Percentiles rank a stretch among this genome's conserved stretches.
These are phyloP conservation scores for Coniella vitis DNA, from an alignment of 2,329 filamentous ascomycete genomes.

Conservation along the genomic window DNA sequence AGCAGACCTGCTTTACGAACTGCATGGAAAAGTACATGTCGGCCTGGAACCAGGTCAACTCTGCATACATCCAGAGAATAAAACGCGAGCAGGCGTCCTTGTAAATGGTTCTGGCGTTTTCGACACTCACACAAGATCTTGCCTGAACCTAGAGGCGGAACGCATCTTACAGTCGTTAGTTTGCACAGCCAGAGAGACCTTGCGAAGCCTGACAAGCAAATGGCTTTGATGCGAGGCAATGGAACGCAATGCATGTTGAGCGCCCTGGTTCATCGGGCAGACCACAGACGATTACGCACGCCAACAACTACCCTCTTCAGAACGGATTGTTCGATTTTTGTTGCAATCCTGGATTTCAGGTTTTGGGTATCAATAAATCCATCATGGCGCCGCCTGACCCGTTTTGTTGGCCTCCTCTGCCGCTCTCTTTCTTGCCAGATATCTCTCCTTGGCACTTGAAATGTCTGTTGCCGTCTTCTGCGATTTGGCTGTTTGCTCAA, in stretches of 20 bases:
- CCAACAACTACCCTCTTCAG: not conserved
- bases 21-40: constrained; percentile 85
- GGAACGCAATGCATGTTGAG: no score
- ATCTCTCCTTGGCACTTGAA: constrained; percentile 71
- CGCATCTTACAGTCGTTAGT: no score
- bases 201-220: no score
- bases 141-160: not conserved
- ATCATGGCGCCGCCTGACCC: constrained; percentile 24
- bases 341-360: not conserved
- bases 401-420: constrained; percentile 62
- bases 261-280: no score
- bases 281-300: not conserved
- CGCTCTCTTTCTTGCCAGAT: constrained; percentile 68
- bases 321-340: not conserved
- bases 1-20: constrained; percentile 63
- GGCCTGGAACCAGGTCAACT: constrained; percentile 69
- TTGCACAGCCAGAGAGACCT: no score
- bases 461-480: constrained; percentile 72
- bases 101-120: constrained; percentile 20
- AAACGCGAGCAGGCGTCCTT: constrained; percentile 43
- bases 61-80: constrained; percentile 57
- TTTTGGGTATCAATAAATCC: constrained; percentile 6
- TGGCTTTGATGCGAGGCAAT: no score
- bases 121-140: constrained; percentile 18
- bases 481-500: constrained; percentile 64